These are phyloP conservation scores for Hypoxylon sp. DNA, from an alignment of 2,329 filamentous ascomycete genomes.

Conservation along the genomic window DNA sequence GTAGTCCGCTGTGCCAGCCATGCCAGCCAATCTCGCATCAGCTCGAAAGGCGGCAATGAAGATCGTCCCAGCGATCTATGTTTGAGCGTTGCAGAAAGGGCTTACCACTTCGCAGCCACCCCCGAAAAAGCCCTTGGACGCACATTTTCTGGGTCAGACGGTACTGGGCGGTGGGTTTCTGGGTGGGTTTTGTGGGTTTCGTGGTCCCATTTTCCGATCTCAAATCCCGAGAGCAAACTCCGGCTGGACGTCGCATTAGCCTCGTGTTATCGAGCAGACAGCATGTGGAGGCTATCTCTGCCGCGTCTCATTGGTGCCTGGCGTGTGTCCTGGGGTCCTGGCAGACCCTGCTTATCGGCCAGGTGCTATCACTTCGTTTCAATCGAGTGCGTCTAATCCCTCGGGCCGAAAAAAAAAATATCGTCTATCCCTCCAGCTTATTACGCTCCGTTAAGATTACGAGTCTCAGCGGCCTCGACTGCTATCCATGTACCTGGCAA, in stretches of 20 bases:
- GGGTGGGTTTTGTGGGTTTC: constrained; percentile 2
- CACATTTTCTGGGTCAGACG: constrained; percentile 22
- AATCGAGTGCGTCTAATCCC: neutral
- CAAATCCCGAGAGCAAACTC: constrained; percentile 37
- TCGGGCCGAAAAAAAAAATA: constrained; percentile 30
- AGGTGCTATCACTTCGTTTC: constrained; percentile 8
- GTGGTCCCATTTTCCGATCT: constrained; percentile 8
- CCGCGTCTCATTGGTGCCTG: constrained; percentile 12
- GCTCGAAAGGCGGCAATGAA: constrained; percentile 36
- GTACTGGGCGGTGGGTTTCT: constrained; percentile 17
- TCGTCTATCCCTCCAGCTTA: constrained; percentile 15
- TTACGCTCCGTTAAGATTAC: constrained; percentile 27
- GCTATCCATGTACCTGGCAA: constrained; percentile 19
- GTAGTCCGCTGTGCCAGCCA: constrained; percentile 26
- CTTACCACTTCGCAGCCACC: constrained; percentile 12
- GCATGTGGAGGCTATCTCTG: constrained; percentile 18
- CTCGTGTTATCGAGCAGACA: constrained; percentile 22
- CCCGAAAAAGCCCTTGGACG: constrained; percentile 24
- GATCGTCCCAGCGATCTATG: constrained; percentile 41
- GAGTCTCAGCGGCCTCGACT: constrained; percentile 16
- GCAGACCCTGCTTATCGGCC: neutral
- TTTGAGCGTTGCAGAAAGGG: constrained; percentile 33
- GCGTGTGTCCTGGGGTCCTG: neutral
- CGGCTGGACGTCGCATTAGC: constrained; percentile 26
- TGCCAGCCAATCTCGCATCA: constrained; percentile 37